phyloP scores from a whole-genome alignment of 176 grass and related monocot genomes.

The Calamus simplicifolius region DNA sequence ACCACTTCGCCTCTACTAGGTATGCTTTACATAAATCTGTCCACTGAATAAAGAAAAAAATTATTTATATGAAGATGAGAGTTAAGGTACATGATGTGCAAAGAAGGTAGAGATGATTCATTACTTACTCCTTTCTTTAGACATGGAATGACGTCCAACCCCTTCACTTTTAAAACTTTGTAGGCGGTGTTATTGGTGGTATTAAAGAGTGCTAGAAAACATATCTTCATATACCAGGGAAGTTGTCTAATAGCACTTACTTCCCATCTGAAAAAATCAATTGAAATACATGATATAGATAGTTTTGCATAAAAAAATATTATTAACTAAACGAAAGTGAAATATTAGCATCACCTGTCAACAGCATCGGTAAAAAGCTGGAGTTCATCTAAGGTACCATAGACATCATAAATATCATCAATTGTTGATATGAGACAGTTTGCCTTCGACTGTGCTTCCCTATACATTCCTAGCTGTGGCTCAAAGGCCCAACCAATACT shows the following conservation, averaged over 20 bases:
- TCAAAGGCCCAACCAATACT: background rate
- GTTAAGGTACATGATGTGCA: background rate
- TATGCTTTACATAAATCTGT: slow-evolving; percentile 15
- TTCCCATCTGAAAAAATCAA: slow-evolving; percentile 1
- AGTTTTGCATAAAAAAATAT: too few relatives aligned
- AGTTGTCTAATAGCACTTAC: background rate
- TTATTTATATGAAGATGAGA: background rate
- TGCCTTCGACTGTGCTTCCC: too few relatives aligned
- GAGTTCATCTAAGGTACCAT: slow-evolving; percentile 22
- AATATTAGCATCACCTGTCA: background rate
- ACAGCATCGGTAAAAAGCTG: slow-evolving; percentile 15
- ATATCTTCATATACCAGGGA: slow-evolving; percentile 3
- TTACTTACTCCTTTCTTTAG: background rate
- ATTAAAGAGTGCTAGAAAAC: slow-evolving; percentile 3
- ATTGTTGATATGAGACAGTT: slow-evolving; percentile 14
- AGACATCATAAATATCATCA: slow-evolving; percentile 34
- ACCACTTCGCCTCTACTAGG: slow-evolving; percentile 30
- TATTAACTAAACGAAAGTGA: too few relatives aligned
- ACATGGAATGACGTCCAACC: background rate
- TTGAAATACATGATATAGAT: too few relatives aligned
- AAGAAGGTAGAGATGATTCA: too few relatives aligned
- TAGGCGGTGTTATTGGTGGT: background rate
- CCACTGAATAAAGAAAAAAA: too few relatives aligned
- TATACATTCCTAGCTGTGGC: too few relatives aligned
- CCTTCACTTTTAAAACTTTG: background rate